Base-by-base conservation (phyloP, 1,284 basidiomycete genomes). In the Ganoderma resinaceum region DNA sequence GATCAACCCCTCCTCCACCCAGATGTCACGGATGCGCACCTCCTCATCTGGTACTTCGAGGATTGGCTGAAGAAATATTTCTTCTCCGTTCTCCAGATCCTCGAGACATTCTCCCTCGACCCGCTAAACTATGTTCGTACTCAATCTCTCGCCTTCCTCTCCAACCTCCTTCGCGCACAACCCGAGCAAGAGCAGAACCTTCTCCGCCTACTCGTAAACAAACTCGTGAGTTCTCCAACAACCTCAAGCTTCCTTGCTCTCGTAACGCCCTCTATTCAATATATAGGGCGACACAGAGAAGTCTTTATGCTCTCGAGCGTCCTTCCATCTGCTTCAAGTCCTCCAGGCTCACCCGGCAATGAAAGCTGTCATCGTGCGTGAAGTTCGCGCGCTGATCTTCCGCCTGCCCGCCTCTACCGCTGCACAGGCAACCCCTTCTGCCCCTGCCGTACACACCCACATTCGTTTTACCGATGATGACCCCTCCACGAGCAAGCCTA, bases 171-270 rank as follows among this genome's bases (percentile, higher is more conserved):
- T 9, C 88, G 90, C 31, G 94, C 93, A 71, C 97, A 97, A 75
- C 93, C 97, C 0, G 98, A 99, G 78, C 98, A 99, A 80, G 98
- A 99, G 79, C 96, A 98, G 76, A 99, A 99, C 81, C 82, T 99
- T 59, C 87, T 99, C 7, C 89, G 94, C 31, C 84, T 99, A 8
- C 90, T 99, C 20, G 95, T 96, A 60, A 98, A 99, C 85, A 99
- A 99, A 80, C 88, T 98, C 42, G 95, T 93, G 71, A 66, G 90
- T 82, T 14, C 33, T 49, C 35, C 18, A 20, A 33, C 29, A 12
- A 18, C 8, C 23, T 37, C 23, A 0, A 26, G 14, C n/a, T 18
- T 5, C 14, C n/a, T 14, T 2, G 14, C 23, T 14, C 6, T 42
- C 26, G 20, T 40, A 8, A 23, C 26, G 0, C 18, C 4, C 5